Base-by-base conservation (phyloP, 2,329 filamentous ascomycete species). In the Zarea fungicola region DNA sequence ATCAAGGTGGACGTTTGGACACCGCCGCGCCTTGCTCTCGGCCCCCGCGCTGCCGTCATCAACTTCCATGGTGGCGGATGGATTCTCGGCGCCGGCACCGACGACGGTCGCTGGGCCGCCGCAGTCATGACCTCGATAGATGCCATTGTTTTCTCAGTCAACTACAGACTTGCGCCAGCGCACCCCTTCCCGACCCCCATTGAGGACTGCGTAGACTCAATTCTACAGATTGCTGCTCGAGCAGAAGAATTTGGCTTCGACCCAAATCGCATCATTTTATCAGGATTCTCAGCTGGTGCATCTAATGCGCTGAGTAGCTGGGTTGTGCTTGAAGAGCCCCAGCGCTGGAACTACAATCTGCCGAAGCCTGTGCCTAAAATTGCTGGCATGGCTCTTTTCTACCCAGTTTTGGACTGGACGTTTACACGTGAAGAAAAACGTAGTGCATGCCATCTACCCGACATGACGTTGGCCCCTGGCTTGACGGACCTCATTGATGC, bases 21-120 rank as follows among this genome's bases (percentile, higher is more conserved):
- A 19, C 65, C 69, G 32, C 65, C 65, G 32, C 61, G 62, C 39
- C 58, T 60, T 19, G 59, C 59, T 16, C 51, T 62, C 48, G 63
- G 62, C 14, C 60, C 63, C 23, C 73, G 71, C 53, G 74, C 81
- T 0, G 77, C 77, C 16, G 71, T 86, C 23, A 71, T 86, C 55
- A 83, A 84, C 60, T 83, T 83, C 57, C 83, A 87, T 58, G 83
- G 83, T 22, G 83, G 83, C 19, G 83, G 83, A 5, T 85, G 84
- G 65, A 78, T 81, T 6, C 65, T 85, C 26, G 83, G 83, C 11
- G 73, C 73, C 40, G 80, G 76, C 4, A 82, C 78, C 4, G 79
- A 85, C 59, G 83, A 85, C 58, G 76, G 79, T 13, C 72, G 80
- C 35, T 85, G 81, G 71, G 78, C 76, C 6, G 70, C 74, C 4